Evolutionary conservation across 2,329 filamentous ascomycete genomes (phyloP).

Genomic region (Claviceps purpurea): DNA sequence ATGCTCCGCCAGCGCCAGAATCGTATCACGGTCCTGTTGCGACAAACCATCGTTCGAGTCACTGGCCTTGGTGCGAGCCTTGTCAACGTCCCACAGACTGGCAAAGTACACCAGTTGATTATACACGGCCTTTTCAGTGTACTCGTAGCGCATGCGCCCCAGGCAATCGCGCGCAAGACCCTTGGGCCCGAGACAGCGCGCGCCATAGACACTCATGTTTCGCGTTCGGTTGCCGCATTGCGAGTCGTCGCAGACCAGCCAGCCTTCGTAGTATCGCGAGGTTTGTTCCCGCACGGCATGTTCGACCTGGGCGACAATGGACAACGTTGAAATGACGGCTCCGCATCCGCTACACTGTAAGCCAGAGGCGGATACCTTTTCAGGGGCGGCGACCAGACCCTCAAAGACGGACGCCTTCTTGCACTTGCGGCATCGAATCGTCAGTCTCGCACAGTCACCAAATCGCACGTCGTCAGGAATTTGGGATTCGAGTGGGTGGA

Average conservation of each 20-base stretch:
- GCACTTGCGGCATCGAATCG: slow-evolving; percentile 71
- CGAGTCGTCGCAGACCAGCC: slow-evolving; percentile 80
- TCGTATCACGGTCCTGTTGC: slow-evolving; percentile 46
- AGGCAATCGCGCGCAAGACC: slow-evolving; percentile 74
- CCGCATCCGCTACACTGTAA: slow-evolving; percentile 61
- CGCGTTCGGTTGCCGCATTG: slow-evolving; percentile 77
- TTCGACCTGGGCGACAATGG: slow-evolving; percentile 77
- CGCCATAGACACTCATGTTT: slow-evolving; percentile 86
- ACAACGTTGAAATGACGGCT: slow-evolving; percentile 52
- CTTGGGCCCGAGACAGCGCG: slow-evolving; percentile 74
- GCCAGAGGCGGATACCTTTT: slow-evolving; percentile 58
- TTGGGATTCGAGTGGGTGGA: slow-evolving; percentile 86
- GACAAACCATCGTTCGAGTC: slow-evolving; percentile 28
- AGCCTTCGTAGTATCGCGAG: slow-evolving; percentile 80
- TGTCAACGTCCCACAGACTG: slow-evolving; percentile 79
- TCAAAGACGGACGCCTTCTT: slow-evolving; percentile 60
- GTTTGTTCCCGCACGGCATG: slow-evolving; percentile 66
- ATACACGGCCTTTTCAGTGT: slow-evolving; percentile 79
- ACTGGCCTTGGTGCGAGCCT: slow-evolving; percentile 44
- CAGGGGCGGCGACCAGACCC: slow-evolving; percentile 48
- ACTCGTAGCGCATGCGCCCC: slow-evolving; percentile 80
- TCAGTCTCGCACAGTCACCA: slow-evolving; percentile 62
- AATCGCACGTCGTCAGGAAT: slow-evolving; percentile 88
- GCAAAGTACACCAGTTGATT: slow-evolving; percentile 88
- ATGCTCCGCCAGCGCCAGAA: slow-evolving; percentile 63